Conservation (phyloP, 2,329 filamentous ascomycete genomes). For the Aureobasidium leucospermi region DNA sequence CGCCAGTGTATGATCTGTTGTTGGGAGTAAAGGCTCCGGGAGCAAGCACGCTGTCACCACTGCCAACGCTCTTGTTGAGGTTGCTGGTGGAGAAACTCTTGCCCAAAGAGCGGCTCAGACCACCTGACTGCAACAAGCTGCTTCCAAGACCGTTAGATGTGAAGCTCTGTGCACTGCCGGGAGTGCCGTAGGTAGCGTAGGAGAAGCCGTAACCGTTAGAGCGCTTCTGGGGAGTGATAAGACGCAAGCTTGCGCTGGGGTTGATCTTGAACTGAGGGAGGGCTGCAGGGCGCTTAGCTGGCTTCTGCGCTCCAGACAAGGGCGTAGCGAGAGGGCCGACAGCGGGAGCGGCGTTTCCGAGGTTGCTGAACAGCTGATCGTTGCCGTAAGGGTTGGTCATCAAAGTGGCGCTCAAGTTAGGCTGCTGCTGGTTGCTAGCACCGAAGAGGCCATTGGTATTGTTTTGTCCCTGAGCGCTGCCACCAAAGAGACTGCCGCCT, state of each 20-base stretch:
- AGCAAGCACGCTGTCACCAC: constrained; percentile 72
- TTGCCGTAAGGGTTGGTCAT: constrained; percentile 87
- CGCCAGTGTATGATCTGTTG: constrained; percentile 58
- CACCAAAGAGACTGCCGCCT: constrained; percentile 34
- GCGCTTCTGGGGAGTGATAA: constrained; percentile 75
- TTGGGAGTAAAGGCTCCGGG: constrained; percentile 69
- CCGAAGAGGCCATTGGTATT: constrained; percentile 46
- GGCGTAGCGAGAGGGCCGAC: constrained; percentile 90
- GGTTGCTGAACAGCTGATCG: constrained; percentile 71
- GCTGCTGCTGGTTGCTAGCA: constrained; percentile 42
- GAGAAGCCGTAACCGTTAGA: constrained; percentile 73
- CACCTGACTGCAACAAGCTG: constrained; percentile 52
- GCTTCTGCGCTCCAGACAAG: constrained; percentile 66
- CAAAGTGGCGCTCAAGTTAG: constrained; percentile 65
- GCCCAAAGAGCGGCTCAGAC: constrained; percentile 60
- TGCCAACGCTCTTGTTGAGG: constrained; percentile 70
- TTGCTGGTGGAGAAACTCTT: constrained; percentile 89
- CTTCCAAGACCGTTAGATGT: constrained; percentile 56
- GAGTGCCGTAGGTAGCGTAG: constrained; percentile 85
- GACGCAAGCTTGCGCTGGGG: constrained; percentile 68
- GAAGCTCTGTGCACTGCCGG: constrained; percentile 64
- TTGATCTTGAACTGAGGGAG: constrained; percentile 84
- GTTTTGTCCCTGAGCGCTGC: constrained; percentile 35
- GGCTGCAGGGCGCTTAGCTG: constrained; percentile 65
- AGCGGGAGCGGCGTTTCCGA: constrained; percentile 59